Evolutionary conservation across 805 yeast species (phyloP).

Genomic region (Kodamaea kakaduensis): DNA sequence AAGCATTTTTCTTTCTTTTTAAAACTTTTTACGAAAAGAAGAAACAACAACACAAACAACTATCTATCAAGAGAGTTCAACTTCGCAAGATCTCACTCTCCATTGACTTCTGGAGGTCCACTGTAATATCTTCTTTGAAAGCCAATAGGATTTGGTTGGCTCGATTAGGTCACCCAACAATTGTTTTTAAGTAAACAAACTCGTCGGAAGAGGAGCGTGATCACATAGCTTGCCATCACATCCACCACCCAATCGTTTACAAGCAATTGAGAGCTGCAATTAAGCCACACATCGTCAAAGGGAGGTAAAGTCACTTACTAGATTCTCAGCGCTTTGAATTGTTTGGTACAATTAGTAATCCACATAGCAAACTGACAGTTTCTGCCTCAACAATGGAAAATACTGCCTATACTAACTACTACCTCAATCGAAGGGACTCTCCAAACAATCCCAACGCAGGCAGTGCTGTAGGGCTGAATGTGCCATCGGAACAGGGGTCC

Average conservation of each 20-base stretch:
- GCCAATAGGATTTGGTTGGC: neutral
- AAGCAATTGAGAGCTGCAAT: neutral
- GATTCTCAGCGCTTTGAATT: no score
- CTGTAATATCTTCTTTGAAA: neutral
- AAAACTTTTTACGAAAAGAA: constrained; percentile 8
- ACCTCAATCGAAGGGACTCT: constrained; percentile 7
- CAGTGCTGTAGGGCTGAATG: neutral
- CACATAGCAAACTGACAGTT: neutral
- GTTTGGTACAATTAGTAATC: no score
- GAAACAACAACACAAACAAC: constrained; percentile 9
- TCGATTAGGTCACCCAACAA: constrained; percentile 1
- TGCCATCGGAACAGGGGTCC: neutral
- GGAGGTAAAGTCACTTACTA: no score
- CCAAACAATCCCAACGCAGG: constrained; percentile 2
- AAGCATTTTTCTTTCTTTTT: constrained; percentile 9
- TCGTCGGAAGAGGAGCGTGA: no score
- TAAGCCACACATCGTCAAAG: no score
- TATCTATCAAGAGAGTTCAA: constrained; percentile 1
- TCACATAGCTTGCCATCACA: no score
- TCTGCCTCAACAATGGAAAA: constrained; percentile 4
- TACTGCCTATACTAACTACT: constrained; percentile 7
- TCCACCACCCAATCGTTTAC: no score
- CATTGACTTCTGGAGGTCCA: neutral
- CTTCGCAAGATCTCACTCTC: neutral
- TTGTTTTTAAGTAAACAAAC: constrained; percentile 1